Conservation (phyloP, 441 rosid genomes). For the Omphalea diandra region DNA sequence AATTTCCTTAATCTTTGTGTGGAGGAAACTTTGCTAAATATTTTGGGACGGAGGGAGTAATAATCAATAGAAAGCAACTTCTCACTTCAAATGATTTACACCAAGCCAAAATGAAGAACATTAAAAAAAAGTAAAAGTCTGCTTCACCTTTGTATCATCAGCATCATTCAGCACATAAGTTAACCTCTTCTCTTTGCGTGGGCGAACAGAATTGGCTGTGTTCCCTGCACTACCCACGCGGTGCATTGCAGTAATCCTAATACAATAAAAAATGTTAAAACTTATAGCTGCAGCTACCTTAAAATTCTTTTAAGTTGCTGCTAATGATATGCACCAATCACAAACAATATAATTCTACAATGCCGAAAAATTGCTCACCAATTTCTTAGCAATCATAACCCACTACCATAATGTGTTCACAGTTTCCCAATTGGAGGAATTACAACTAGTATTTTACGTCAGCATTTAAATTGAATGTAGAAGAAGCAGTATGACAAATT, state of each 20-base stretch:
- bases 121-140: constrained; percentile 1
- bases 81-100: background rate
- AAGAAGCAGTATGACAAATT: background rate
- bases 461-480: background rate
- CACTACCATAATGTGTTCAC: background rate
- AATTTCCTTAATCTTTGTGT: too few species aligned
- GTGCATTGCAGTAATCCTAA: constrained; percentile 71
- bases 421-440: background rate
- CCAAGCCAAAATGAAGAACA: background rate
- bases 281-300: background rate
- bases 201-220: constrained; percentile 79
- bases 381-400: background rate
- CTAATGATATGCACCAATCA: background rate
- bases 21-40: too few species aligned
- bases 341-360: background rate
- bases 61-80: background rate
- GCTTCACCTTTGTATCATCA: constrained; percentile 71
- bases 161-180: constrained; percentile 87
- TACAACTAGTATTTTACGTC: background rate
- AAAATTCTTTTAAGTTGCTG: background rate
- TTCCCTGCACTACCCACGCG: constrained; percentile 99
- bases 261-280: background rate
- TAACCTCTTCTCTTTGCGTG: constrained; percentile 96
- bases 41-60: background rate
- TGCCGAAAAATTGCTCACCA: background rate